A percentile compares a stretch with the other conserved stretches of the same genome.
These are phyloP conservation scores for Astrephomene gubernaculifera DNA, from an alignment of 139 green algal species.

Conservation along the genomic window DNA sequence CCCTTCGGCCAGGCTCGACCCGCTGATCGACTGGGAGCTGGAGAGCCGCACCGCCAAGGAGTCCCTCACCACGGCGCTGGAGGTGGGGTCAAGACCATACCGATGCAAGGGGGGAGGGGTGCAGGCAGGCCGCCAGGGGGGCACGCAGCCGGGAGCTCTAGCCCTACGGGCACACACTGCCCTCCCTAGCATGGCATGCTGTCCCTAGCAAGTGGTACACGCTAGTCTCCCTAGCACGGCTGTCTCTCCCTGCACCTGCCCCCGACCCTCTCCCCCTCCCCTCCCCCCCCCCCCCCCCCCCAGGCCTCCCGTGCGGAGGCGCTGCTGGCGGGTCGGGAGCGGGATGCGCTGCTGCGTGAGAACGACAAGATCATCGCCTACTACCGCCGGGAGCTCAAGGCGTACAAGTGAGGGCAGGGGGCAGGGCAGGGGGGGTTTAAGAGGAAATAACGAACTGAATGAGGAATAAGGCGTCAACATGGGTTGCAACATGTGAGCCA, in stretches of 20 bases:
- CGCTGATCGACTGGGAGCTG: slow-evolving; percentile 57
- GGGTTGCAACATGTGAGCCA: too few relatives aligned
- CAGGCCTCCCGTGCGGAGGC: slow-evolving; percentile 1
- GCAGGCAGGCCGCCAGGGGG: too few relatives aligned
- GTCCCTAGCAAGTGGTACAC: too few relatives aligned
- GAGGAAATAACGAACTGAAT: too few relatives aligned
- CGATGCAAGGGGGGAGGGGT: background rate
- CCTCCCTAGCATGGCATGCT: too few relatives aligned
- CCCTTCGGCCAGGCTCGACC: slow-evolving; percentile 35
- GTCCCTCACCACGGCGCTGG: background rate
- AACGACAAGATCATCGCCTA: slow-evolving; percentile 61
- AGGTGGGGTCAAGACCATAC: background rate
- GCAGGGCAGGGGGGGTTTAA: background rate
- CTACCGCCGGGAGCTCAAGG: slow-evolving; percentile 47
- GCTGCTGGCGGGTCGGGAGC: slow-evolving; percentile 40
- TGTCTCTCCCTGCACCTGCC: too few relatives aligned
- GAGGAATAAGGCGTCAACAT: too few relatives aligned
- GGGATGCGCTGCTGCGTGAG: slow-evolving; percentile 52
- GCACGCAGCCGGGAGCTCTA: too few relatives aligned
- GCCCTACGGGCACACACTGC: too few relatives aligned
- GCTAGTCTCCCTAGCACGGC: too few relatives aligned
- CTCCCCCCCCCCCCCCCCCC: background rate
- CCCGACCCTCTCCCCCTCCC: too few relatives aligned
- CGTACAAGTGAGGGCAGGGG: slow-evolving; percentile 10
- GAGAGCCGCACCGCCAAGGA: slow-evolving; percentile 21